Evolutionary conservation across 2,329 filamentous ascomycete species (phyloP), one percentile per base, ranked within the genome.

Genomic region (Fusarium sp.): DNA sequence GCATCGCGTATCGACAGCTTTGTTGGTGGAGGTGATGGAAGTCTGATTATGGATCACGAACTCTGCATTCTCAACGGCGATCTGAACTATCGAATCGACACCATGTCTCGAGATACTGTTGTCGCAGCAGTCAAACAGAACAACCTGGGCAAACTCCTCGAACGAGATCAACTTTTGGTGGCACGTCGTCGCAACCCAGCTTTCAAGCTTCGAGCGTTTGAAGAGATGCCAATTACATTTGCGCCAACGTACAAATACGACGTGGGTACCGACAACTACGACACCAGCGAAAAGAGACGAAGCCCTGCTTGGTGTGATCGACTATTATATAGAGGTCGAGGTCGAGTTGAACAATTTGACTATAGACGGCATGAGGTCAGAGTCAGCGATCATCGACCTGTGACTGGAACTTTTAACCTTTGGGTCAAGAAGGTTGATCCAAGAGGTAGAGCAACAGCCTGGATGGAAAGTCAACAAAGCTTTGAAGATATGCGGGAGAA

Each of bases 171-270:
- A 78, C 86, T 99, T 7, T 89, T 98, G 3, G 91, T 97, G 0
- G 95, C 94, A 14, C 89, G 92, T 59, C 92, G 94, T 53, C 93
- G 93, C 73, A 98, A 98, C 74, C 94, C 95, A 0, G 92, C 90
- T 1, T 98, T 98, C 82, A 89, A 93, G 28, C 86, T 99, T 7
- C 90, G 94, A 21, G 91, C 93, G 0, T 98, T 99, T 79, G 90
- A 91, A n/a, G 96, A 99, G 80, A 85, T 91, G 58, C 92, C 92
- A 1, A 98, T 99, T 75, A 91, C 89, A 0, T 99, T 99, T 78
- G 91, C 93, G 10, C 96, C 96, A 1, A 99, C 96, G 0, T 99
- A 99, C 84, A 99, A 99, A 79, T 99, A 99, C 79, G 96, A 99
- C 74, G 93, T 98, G 1, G 94, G 94, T 18, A 97, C 93, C 0